Percentiles rank a stretch among this genome's conserved stretches.
Conservation (phyloP, 768 basidiomycete species). For the Lepiota venenata region DNA sequence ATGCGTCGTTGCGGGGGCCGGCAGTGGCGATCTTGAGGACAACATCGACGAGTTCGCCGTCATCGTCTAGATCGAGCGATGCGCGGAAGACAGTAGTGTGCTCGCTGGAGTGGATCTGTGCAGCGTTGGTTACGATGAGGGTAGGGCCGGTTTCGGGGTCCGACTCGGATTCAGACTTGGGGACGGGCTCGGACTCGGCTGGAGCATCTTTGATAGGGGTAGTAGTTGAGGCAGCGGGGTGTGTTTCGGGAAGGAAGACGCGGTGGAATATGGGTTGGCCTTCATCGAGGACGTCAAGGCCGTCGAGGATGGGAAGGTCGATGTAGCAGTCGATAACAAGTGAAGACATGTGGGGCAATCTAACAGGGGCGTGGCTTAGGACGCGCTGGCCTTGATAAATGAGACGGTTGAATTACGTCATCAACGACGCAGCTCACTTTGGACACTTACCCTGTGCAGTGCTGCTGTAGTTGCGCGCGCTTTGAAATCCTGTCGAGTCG, state of each 20-base stretch:
- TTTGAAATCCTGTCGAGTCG: too few species aligned
- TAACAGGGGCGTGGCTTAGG: not conserved
- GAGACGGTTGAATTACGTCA: not conserved
- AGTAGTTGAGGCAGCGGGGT: too few species aligned
- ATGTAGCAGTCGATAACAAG: constrained; percentile 12
- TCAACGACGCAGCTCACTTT: too few species aligned
- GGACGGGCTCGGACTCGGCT: not conserved
- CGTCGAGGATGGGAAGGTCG: constrained; percentile 9
- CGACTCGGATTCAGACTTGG: not conserved
- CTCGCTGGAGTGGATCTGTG: constrained; percentile 9
- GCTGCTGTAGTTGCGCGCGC: too few species aligned
- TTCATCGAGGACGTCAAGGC: constrained; percentile 10
- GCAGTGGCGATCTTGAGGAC: constrained; percentile 10
- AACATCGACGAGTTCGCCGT: constrained; percentile 7
- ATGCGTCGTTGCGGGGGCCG: constrained; percentile 4
- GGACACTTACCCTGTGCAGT: too few species aligned
- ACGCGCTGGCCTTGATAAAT: not conserved
- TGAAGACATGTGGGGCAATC: constrained; percentile 5
- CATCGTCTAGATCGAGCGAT: not conserved
- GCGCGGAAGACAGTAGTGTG: constrained; percentile 6
- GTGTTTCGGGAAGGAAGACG: not conserved
- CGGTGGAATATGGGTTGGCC: constrained; percentile 10
- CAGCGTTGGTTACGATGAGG: constrained; percentile 7
- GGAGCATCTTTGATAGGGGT: not conserved
- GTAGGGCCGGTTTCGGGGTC: not conserved